Conservation (phyloP, 768 basidiomycete genomes). For the Mycena albidolilacea region DNA sequence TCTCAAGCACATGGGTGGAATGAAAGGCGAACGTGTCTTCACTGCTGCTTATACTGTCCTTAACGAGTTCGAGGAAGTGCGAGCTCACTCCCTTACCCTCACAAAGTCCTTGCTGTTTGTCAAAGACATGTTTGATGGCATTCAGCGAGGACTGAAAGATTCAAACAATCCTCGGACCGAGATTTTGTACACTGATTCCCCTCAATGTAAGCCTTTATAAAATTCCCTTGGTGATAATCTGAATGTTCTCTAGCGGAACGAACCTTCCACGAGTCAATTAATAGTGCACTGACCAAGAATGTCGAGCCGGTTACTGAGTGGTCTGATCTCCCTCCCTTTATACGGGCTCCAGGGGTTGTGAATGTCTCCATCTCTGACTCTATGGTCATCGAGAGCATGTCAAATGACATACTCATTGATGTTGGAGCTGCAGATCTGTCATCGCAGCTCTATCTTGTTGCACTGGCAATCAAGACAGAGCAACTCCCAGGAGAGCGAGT, state of each 20-base stretch:
- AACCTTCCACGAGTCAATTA: too few relatives aligned
- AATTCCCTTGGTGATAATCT: too few relatives aligned
- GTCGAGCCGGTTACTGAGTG: too few relatives aligned
- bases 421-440: neutral
- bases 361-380: neutral
- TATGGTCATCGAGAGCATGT: neutral
- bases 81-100: neutral
- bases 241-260: too few relatives aligned
- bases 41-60: too few relatives aligned
- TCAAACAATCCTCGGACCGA: neutral
- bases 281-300: too few relatives aligned
- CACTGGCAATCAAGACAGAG: neutral
- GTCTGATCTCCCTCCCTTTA: too few relatives aligned
- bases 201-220: too few relatives aligned
- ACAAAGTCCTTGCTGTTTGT: slow-evolving; percentile 4
- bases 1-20: too few relatives aligned
- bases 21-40: too few relatives aligned
- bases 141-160: neutral
- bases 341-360: too few relatives aligned
- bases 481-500: neutral
- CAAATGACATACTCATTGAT: slow-evolving; percentile 1
- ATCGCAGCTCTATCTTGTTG: neutral
- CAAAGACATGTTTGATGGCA: neutral
- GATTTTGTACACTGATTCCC: neutral
- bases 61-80: too few relatives aligned